phyloP scores from a whole-genome alignment of 2,329 filamentous ascomycete genomes.

The Cladorrhinum sp. region DNA sequence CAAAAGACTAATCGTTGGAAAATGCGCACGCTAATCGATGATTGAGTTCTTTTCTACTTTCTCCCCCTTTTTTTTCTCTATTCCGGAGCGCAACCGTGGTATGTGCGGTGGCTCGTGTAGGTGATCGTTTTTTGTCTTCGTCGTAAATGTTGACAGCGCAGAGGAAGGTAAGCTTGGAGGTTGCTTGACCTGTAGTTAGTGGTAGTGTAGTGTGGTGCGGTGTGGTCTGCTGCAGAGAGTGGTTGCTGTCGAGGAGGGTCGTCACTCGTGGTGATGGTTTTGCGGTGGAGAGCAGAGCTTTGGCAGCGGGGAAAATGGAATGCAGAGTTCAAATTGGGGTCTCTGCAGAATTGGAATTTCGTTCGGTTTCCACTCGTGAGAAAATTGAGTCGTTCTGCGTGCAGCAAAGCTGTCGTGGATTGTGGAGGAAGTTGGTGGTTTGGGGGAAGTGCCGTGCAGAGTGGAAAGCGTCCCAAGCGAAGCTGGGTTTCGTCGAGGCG shows the following conservation, averaged over 20 bases:
- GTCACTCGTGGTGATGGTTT: background rate
- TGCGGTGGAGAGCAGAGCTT: background rate
- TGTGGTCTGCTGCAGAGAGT: background rate
- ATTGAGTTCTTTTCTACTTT: background rate
- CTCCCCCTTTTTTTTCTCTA: background rate
- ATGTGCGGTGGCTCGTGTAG: constrained; percentile 8
- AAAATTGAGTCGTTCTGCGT: background rate
- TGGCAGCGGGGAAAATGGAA: background rate
- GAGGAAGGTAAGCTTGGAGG: background rate
- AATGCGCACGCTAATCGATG: background rate
- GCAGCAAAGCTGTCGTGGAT: background rate
- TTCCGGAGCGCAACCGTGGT: background rate
- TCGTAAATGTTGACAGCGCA: background rate
- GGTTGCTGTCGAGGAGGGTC: background rate
- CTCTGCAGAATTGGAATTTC: background rate
- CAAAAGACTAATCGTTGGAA: background rate
- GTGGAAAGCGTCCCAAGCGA: background rate
- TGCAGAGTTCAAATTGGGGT: background rate
- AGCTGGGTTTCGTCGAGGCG: constrained; percentile 13
- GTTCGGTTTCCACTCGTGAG: constrained; percentile 3
- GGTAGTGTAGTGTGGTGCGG: background rate
- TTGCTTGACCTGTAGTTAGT: background rate
- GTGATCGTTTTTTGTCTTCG: background rate
- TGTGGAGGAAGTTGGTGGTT: background rate
- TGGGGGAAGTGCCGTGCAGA: background rate